These are phyloP conservation scores for Aspergillus cavernicola DNA, from an alignment of 495 filamentous ascomycete genomes.

Conservation along the genomic window DNA sequence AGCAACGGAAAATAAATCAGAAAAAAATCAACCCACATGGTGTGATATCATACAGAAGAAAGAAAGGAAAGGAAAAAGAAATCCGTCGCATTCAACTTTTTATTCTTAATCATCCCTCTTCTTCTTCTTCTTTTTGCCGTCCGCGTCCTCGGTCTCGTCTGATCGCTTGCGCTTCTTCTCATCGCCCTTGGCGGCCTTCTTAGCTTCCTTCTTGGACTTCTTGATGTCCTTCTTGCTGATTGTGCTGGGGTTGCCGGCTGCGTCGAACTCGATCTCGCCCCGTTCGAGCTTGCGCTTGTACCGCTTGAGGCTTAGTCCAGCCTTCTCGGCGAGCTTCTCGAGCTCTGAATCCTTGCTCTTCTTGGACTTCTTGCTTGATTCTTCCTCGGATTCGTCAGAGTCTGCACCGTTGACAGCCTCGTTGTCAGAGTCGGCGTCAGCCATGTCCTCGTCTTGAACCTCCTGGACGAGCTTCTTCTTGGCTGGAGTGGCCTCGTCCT, in stretches of 20 bases:
- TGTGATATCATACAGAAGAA: conserved; percentile 50
- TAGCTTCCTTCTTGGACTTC: conserved; percentile 65
- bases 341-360: conserved; percentile 47
- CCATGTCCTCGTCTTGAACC: conserved; percentile 53
- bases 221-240: conserved; percentile 73
- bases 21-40: conserved; percentile 25
- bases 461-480: conserved; percentile 53
- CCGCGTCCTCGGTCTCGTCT: conserved; percentile 42
- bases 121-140: conserved; percentile 50
- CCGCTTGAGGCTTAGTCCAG: conserved; percentile 62
- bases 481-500: conserved; percentile 53
- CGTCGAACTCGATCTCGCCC: conserved; percentile 59
- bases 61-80: conserved; percentile 35
- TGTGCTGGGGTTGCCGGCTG: conserved; percentile 56
- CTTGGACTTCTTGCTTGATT: conserved; percentile 38
- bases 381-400: conserved; percentile 42
- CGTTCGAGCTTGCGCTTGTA: conserved; percentile 70
- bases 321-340: conserved; percentile 54
- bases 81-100: conserved; percentile 24
- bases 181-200: conserved; percentile 50
- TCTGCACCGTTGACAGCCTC: conserved; percentile 48
- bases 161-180: conserved; percentile 56
- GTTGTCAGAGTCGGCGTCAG: conserved; percentile 48
- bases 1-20: conserved; percentile 27
- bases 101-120: conserved; percentile 55